Percentiles rank a stretch among this genome's conserved stretches.
Conservation (phyloP, 208 protist species). For the Phytomonas francai region DNA sequence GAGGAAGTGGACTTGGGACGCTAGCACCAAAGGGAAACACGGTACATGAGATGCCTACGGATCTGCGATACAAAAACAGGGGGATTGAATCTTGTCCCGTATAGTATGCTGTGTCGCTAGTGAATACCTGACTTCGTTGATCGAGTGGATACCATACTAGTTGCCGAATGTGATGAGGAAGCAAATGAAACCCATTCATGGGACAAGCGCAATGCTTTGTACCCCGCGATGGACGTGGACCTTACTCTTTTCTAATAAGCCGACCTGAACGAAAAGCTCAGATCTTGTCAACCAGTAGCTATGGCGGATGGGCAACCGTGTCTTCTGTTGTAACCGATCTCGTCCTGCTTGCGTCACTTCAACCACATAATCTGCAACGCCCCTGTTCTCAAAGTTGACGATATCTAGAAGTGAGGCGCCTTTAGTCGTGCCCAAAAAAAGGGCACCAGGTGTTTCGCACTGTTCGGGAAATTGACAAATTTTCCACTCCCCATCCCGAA, state of each 20-base stretch:
- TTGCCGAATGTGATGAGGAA: conserved; percentile 45
- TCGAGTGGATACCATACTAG: conserved; percentile 27
- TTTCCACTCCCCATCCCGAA: neutral
- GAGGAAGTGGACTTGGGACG: neutral
- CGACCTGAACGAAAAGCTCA: conserved; percentile 23
- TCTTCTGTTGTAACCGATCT: neutral
- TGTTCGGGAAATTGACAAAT: neutral
- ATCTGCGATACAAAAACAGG: neutral
- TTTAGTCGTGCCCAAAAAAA: neutral
- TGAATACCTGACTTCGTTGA: conserved; percentile 38
- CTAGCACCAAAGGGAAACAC: neutral
- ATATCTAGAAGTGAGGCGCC: neutral
- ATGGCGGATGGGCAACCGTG: conserved; percentile 2
- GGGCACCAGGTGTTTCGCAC: neutral
- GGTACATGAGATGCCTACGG: neutral
- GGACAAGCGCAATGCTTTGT: conserved; percentile 13
- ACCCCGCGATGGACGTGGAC: conserved; percentile 15
- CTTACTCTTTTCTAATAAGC: conserved; percentile 21
- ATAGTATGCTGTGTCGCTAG: conserved; percentile 39
- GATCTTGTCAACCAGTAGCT: conserved; percentile 23
- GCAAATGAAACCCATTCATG: conserved; percentile 7
- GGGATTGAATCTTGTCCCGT: conserved; percentile 9
- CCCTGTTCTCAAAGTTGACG: neutral
- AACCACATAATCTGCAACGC: neutral
- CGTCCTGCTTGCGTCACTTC: neutral